phyloP scores from a whole-genome alignment of 768 basidiomycete genomes.

The Pleurotus platypus region DNA sequence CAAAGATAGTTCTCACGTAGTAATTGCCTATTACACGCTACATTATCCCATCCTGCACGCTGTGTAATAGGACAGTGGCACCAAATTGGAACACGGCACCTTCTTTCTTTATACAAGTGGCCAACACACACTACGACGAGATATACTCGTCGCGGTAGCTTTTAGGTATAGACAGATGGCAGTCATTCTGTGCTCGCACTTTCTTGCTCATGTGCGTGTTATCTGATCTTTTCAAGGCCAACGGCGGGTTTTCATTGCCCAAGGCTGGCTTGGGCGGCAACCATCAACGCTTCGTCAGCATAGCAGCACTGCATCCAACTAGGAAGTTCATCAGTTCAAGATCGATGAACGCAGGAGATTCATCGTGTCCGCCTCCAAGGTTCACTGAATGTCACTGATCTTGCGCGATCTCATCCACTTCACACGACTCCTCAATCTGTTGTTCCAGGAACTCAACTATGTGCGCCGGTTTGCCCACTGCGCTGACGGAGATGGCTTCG shows the following conservation, averaged over 20 bases:
- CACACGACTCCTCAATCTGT: not conserved
- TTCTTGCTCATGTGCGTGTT: not conserved
- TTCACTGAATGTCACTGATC: slow-evolving; percentile 56
- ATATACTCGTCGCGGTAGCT: slow-evolving; percentile 32
- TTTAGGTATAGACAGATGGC: slow-evolving; percentile 45
- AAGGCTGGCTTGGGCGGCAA: slow-evolving; percentile 53
- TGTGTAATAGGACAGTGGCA: too few species aligned
- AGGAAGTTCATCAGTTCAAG: slow-evolving; percentile 68
- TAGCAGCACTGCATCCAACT: slow-evolving; percentile 20
- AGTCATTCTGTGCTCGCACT: slow-evolving; percentile 50
- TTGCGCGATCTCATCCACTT: slow-evolving; percentile 28
- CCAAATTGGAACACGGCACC: too few species aligned
- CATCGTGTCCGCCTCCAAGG: slow-evolving; percentile 59
- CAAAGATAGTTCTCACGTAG: too few species aligned
- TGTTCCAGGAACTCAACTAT: slow-evolving; percentile 32
- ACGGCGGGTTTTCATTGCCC: slow-evolving; percentile 39
- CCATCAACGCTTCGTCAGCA: slow-evolving; percentile 35
- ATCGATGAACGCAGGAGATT: slow-evolving; percentile 61
- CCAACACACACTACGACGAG: not conserved
- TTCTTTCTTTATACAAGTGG: too few species aligned
- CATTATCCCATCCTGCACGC: too few species aligned
- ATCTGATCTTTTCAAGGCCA: slow-evolving; percentile 31
- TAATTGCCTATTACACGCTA: too few species aligned
- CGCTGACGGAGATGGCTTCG: slow-evolving; percentile 70
- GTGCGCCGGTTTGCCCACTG: slow-evolving; percentile 60